phyloP scores from a whole-genome alignment of 257 asterid genomes.

The Fraxinus anomala region DNA sequence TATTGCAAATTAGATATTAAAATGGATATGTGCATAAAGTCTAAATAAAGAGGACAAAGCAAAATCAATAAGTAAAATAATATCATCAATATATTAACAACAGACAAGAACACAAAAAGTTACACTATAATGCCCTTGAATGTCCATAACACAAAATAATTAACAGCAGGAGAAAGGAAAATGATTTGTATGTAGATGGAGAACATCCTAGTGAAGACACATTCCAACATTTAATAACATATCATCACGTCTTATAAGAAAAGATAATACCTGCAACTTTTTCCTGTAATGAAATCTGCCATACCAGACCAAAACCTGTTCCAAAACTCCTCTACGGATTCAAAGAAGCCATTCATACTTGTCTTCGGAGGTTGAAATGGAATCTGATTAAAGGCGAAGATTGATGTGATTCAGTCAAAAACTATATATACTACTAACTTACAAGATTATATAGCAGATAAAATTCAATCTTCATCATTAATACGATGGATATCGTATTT shows the following conservation, averaged over 20 bases:
- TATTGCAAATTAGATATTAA: neutral
- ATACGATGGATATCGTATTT: neutral
- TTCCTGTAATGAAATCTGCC: conserved; percentile 71
- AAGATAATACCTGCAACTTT: conserved; percentile 71
- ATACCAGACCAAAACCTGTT: conserved; percentile 56
- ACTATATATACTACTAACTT: neutral
- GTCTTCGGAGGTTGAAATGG: conserved; percentile 85
- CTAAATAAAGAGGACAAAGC: neutral
- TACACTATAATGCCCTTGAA: neutral
- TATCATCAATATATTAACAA: neutral
- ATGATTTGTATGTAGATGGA: neutral
- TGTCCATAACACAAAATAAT: neutral
- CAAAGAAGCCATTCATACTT: conserved; percentile 69
- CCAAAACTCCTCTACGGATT: conserved; percentile 76
- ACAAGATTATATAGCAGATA: neutral
- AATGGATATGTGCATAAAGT: neutral
- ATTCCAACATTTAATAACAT: neutral
- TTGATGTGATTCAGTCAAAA: conserved; percentile 5
- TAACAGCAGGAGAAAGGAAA: neutral
- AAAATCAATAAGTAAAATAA: neutral
- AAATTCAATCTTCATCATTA: conserved; percentile 9
- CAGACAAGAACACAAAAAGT: neutral
- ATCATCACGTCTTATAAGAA: neutral
- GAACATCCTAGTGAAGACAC: neutral
- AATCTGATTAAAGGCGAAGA: conserved; percentile 45